phyloP scores from a whole-genome alignment of 202 grass and related monocot species.

The Carex arenaria region DNA sequence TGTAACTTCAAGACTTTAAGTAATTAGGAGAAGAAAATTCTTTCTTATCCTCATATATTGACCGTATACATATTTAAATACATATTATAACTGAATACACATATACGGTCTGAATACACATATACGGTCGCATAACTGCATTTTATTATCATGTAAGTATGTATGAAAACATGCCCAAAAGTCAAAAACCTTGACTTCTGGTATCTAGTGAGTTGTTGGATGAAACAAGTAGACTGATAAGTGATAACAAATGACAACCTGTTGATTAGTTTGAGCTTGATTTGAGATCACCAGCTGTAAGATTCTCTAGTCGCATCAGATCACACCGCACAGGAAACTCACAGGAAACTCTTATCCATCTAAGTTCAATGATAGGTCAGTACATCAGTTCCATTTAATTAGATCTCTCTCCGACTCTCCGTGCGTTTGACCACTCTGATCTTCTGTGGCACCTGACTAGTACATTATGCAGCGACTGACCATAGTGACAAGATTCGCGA shows the following conservation, averaged over 20 bases:
- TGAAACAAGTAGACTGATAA: neutral
- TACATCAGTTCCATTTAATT: neutral
- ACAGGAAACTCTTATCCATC: neutral
- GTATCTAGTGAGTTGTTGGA: neutral
- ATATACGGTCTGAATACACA: too few relatives aligned
- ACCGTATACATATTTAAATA: too few relatives aligned
- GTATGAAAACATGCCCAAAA: too few relatives aligned
- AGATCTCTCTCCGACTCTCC: neutral
- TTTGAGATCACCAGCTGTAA: neutral
- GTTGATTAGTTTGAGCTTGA: neutral
- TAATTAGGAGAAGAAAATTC: too few relatives aligned
- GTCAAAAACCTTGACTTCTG: too few relatives aligned
- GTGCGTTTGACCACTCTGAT: neutral
- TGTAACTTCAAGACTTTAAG: too few relatives aligned
- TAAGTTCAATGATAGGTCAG: neutral
- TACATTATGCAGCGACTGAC: neutral
- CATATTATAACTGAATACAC: too few relatives aligned
- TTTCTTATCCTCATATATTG: too few relatives aligned
- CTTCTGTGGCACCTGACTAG: neutral
- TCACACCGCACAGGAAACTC: conserved; percentile 1
- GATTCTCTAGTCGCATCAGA: neutral
- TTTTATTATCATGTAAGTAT: too few relatives aligned
- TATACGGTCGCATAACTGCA: too few relatives aligned
- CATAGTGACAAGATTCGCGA: too few relatives aligned
- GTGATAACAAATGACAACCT: neutral